Evolutionary conservation across 495 filamentous ascomycete species (phyloP).

Genomic region (Xylaria curta): DNA sequence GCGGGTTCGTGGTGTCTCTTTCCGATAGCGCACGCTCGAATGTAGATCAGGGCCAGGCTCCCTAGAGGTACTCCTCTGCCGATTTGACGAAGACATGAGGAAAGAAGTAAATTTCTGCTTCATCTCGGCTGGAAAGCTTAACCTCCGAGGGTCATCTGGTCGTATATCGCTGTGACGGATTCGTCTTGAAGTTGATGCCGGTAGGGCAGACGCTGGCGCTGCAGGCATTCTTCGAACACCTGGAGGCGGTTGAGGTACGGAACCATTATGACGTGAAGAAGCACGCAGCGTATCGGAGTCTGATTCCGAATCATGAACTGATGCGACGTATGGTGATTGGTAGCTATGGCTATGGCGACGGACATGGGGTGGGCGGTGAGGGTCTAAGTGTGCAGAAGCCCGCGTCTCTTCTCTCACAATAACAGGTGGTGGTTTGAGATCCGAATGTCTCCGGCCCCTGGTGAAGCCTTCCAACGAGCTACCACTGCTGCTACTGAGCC

Average conservation of each 20-base stretch:
- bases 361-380: constrained; percentile 29
- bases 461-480: constrained; percentile 35
- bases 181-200: constrained; percentile 30
- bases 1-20: constrained; percentile 28
- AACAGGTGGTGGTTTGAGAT: constrained; percentile 32
- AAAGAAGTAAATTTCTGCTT: constrained; percentile 39
- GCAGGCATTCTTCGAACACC: constrained; percentile 38
- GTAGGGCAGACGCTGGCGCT: constrained; percentile 24
- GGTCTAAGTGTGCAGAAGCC: constrained; percentile 34
- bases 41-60: constrained; percentile 27
- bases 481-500: constrained; percentile 31
- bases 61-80: constrained; percentile 39
- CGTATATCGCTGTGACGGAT: constrained; percentile 34
- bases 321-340: constrained; percentile 31
- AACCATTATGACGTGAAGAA: constrained; percentile 26
- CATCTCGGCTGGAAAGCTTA: constrained; percentile 37
- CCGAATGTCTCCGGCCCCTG: constrained; percentile 39
- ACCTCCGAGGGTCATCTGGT: constrained; percentile 35
- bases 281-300: constrained; percentile 35
- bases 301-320: constrained; percentile 32
- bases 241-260: constrained; percentile 37
- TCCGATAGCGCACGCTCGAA: constrained; percentile 32
- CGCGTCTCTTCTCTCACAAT: constrained; percentile 28
- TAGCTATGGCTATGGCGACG: constrained; percentile 45
- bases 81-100: constrained; percentile 32